Evolutionary conservation across 495 filamentous ascomycete genomes (phyloP), one percentile per base, ranked within the genome.

Genomic region (Paragyromitra xinjiangensis): DNA sequence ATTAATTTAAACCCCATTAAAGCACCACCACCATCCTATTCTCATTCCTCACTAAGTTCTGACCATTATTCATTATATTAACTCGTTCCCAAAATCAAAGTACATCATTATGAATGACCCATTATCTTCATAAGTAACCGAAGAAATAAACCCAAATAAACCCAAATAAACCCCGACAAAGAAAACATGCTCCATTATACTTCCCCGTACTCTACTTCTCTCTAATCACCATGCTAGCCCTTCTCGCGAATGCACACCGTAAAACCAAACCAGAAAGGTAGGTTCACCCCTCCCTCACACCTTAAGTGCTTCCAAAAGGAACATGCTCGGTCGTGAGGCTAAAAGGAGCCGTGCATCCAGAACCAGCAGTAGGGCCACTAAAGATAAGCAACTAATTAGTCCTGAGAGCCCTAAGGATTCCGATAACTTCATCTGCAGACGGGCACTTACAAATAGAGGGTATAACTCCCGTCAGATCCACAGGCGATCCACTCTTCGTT

Each of bases 391-490:
- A 51, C 6, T 2, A 29, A 4, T 48, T 44, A 64, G 73, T 14
- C 64, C 22, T 8, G 19, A 24, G 39, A 34, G 6, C 19, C 19
- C 6, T 19, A 58, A 45, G 29, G 6, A 51, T 44, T 37, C 37
- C 39, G n/a, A 56, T 45, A 22, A 48, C 29, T 12, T 1, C 8
- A 14, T 22, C 59, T n/a, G 0, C 50, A 16, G 22, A 51, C 59
- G 34, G 29, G 7, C 34, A 66, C 74, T 73, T 64, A 77, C 74
- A 42, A 44, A 11, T 73, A 65, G 16, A 77, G 42, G 16, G 39
- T 40, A 59, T 77, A 77, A 19, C 2, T 6, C 8, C 59, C 68
- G 39, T 6, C 19, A 8, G 19, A 22, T 11, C 61, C 51, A 42
- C 74, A 77, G 5, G 74, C 74, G 62, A 73, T 22, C 48, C 61